Conservation (phyloP, 2,329 filamentous ascomycete species). For the Trichoderma lentiforme region DNA sequence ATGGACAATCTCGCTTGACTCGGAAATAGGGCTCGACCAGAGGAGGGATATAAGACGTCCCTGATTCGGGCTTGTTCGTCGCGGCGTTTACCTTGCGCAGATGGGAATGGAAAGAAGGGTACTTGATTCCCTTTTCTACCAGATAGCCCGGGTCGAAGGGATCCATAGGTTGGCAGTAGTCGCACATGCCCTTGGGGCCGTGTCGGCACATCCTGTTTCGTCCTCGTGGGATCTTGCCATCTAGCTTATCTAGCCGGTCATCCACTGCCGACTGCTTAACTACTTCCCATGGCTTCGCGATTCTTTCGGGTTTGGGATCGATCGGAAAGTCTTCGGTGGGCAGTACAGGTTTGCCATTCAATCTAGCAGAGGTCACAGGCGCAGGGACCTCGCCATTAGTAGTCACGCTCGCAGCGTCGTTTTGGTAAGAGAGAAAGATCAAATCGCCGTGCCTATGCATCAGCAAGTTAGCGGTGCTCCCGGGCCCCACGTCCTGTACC, state of each 20-base stretch:
- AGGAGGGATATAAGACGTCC: conserved; percentile 93
- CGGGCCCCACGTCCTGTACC: conserved; percentile 17
- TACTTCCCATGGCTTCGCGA: conserved; percentile 68
- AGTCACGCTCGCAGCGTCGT: conserved; percentile 41
- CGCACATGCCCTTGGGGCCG: conserved; percentile 96
- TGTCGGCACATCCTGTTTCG: conserved; percentile 92
- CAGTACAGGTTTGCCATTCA: conserved; percentile 74
- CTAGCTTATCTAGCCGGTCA: conserved; percentile 77
- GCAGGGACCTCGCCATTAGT: conserved; percentile 38
- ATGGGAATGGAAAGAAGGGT: conserved; percentile 92
- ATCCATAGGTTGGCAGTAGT: conserved; percentile 96
- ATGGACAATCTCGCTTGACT: conserved; percentile 84
- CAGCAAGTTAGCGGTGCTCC: conserved; percentile 22
- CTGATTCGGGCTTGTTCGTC: conserved; percentile 93
- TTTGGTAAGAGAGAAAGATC: conserved; percentile 79
- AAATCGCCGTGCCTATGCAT: conserved; percentile 76
- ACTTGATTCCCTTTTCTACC: conserved; percentile 96
- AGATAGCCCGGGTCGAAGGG: conserved; percentile 89
- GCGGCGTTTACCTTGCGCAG: conserved; percentile 92
- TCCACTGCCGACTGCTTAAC: conserved; percentile 86
- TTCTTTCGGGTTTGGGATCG: conserved; percentile 63
- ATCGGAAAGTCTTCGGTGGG: conserved; percentile 65
- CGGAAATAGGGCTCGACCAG: conserved; percentile 90
- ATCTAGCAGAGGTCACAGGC: conserved; percentile 55
- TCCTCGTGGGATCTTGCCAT: conserved; percentile 81